Evolutionary conservation across 140 eudicot species (phyloP), one percentile per base, ranked within the genome.

Genomic region (Oenanthe javanica): DNA sequence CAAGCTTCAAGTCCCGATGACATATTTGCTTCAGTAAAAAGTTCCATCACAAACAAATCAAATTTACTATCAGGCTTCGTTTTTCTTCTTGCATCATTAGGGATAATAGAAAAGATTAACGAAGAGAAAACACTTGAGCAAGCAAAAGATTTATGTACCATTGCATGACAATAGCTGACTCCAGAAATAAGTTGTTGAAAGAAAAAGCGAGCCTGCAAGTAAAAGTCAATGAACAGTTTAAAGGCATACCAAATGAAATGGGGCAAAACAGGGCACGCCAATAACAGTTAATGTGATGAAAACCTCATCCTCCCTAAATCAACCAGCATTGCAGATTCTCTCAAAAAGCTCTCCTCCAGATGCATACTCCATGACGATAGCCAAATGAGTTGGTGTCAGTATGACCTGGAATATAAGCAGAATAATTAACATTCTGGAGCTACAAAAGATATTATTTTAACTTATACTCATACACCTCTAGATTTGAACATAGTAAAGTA

Each of bases 151-250:
- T 67, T 54, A 74, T n/a, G n/a, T 88, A 94, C 98, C 98, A 94
- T 94, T 43, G 92, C 85, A 84, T 94, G 98, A 79, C 98, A 94
- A 77, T 92, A 94, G 87, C 98, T 94, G 82, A 96, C 99, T 79
- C 99, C 99, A 64, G 99, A 96, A 74, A 96, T 96, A 78, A 96
- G 97, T 88, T 94, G 98, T 85, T 92, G 97, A 83, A 94, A 94
- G 85, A 94, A 94, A 86, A 89, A 92, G 12, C 97, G 94, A 75
- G 97, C 97, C 97, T 94, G 93, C 61, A 43, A 45, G 67, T 57
- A 3, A 55, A 43, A 82, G 78, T 70, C 63, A 81, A 48, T 81
- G 36, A 57, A 79, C 77, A 43, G 82, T 77, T n/a, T 61, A 57
- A 4, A 77, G 19, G 54, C 63, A 70, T 40, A 64, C 8, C 52